A percentile compares a stretch with the other conserved stretches of the same genome.
These are phyloP conservation scores for Venturiaceae sp. DNA, from an alignment of 2,329 filamentous ascomycete genomes.

Conservation along the genomic window DNA sequence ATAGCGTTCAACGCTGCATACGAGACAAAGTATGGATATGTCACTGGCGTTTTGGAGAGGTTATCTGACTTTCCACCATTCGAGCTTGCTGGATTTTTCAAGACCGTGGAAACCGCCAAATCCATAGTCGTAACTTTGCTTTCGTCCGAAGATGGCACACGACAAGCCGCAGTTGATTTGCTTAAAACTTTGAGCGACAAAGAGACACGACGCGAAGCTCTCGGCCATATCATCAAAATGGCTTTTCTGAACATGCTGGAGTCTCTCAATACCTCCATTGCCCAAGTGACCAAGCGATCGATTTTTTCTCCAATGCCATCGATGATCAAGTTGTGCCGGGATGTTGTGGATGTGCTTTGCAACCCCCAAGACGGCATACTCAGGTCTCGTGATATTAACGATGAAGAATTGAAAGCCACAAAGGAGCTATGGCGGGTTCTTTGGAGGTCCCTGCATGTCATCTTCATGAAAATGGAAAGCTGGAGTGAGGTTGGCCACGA, in stretches of 20 bases:
- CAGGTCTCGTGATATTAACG: slow-evolving; percentile 46
- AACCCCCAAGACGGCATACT: slow-evolving; percentile 53
- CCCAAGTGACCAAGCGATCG: slow-evolving; percentile 44
- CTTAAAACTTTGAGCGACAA: slow-evolving; percentile 75
- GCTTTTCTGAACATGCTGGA: slow-evolving; percentile 48
- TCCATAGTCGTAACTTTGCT: slow-evolving; percentile 72
- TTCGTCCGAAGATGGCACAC: slow-evolving; percentile 68
- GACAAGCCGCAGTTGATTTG: slow-evolving; percentile 69
- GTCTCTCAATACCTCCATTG: slow-evolving; percentile 46
- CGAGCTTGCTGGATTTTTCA: slow-evolving; percentile 61
- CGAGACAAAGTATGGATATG: slow-evolving; percentile 47
- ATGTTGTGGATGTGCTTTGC: slow-evolving; percentile 54
- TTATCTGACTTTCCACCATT: slow-evolving; percentile 59
- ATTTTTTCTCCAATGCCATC: slow-evolving; percentile 50
- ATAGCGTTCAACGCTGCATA: slow-evolving; percentile 72
- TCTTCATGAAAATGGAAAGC: slow-evolving; percentile 71
- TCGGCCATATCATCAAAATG: slow-evolving; percentile 48
- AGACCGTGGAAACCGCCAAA: slow-evolving; percentile 57
- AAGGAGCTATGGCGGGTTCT: slow-evolving; percentile 74
- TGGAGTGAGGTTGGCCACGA: slow-evolving; percentile 69
- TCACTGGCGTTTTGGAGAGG: slow-evolving; percentile 67
- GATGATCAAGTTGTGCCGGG: slow-evolving; percentile 51
- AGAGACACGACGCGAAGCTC: slow-evolving; percentile 48
- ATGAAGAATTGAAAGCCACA: slow-evolving; percentile 55
- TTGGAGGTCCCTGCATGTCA: slow-evolving; percentile 72